Evolutionary conservation across 192 early-diverging fungal genomes (phyloP).

Genomic region (Entomortierella chlamydospora): DNA sequence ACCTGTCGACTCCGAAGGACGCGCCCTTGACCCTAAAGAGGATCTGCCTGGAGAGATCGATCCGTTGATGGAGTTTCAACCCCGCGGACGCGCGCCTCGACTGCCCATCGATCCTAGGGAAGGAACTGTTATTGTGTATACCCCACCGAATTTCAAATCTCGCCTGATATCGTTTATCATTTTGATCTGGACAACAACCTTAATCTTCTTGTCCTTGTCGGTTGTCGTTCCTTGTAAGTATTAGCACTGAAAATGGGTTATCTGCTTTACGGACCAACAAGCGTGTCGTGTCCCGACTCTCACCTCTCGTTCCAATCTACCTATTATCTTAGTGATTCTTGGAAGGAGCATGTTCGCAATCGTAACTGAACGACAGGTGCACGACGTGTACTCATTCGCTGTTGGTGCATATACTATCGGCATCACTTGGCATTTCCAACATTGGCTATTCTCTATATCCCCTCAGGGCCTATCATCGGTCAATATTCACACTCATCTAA

Average conservation of each 20-base stretch:
- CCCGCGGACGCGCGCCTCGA: conserved; percentile 30
- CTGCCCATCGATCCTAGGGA: conserved; percentile 64
- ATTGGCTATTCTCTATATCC: conserved; percentile 37
- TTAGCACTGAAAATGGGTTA: neutral
- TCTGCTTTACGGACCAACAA: no score
- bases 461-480: conserved; percentile 5
- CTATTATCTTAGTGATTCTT: conserved; percentile 62
- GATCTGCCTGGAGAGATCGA: conserved; percentile 71
- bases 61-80: conserved; percentile 47
- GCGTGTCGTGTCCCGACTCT: no score
- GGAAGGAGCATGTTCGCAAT: conserved; percentile 64
- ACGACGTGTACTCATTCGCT: conserved; percentile 83
- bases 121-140: conserved; percentile 85
- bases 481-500: neutral
- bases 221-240: conserved; percentile 60
- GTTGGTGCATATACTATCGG: conserved; percentile 74
- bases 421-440: conserved; percentile 27
- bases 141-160: conserved; percentile 75
- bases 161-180: conserved; percentile 68
- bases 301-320: no score
- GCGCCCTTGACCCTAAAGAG: conserved; percentile 67
- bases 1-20: conserved; percentile 71
- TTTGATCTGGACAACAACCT: conserved; percentile 66
- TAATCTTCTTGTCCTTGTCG: conserved; percentile 62
- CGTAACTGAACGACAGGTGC: conserved; percentile 66